phyloP scores from a whole-genome alignment of 768 basidiomycete genomes.

The Mycena capillaripes region DNA sequence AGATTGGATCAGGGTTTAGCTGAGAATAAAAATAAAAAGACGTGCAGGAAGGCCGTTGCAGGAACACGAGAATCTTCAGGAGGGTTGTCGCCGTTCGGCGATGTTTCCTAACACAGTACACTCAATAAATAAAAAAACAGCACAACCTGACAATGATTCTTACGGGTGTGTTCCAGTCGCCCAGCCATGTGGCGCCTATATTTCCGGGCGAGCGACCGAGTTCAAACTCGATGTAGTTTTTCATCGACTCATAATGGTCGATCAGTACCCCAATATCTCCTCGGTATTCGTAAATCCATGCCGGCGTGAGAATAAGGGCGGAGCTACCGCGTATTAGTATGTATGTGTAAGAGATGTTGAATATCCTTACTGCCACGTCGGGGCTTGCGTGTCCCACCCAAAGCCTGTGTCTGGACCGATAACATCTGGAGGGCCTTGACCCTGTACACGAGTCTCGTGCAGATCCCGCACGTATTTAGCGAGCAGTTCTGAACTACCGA shows the following conservation, averaged over 20 bases:
- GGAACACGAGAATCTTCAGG: constrained; percentile 44
- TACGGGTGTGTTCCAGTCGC: constrained; percentile 60
- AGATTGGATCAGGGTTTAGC: not conserved
- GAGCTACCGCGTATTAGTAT: constrained; percentile 32
- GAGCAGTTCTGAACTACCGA: constrained; percentile 40
- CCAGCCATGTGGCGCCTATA: constrained; percentile 40
- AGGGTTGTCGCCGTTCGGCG: constrained; percentile 42
- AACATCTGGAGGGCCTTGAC: constrained; percentile 42
- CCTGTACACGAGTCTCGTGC: constrained; percentile 38
- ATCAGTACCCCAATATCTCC: constrained; percentile 40
- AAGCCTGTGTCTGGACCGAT: constrained; percentile 45
- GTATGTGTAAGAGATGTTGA: not conserved
- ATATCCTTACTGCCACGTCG: constrained; percentile 43
- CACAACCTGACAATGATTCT: constrained; percentile 57
- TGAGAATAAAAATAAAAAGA: constrained; percentile 2
- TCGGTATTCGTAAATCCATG: constrained; percentile 45
- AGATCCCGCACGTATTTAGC: constrained; percentile 45
- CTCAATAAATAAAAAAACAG: not conserved
- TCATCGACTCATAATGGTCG: constrained; percentile 44
- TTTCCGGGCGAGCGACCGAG: constrained; percentile 43
- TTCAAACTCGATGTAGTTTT: constrained; percentile 43
- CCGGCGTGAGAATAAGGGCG: constrained; percentile 46
- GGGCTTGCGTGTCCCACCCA: constrained; percentile 44
- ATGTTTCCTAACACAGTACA: constrained; percentile 10
- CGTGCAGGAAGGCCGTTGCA: constrained; percentile 46